A percentile compares a stretch with the other conserved stretches of the same genome.
Conservation (phyloP, 108 stramenopile genomes). For the Skeletonema menzelii region DNA sequence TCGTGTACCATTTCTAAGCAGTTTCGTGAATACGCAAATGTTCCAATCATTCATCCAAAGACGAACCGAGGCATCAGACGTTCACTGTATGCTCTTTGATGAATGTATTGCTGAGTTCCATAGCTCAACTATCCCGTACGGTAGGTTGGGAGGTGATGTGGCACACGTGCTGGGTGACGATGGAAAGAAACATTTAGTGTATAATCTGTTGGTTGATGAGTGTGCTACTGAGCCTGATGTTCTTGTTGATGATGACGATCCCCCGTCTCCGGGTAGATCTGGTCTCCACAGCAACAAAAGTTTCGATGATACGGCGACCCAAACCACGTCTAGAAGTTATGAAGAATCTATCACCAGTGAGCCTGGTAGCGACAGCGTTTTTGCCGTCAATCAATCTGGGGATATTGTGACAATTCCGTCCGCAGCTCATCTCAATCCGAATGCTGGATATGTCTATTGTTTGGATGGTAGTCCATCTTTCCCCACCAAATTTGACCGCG, state of each 20-base stretch:
- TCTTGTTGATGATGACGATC: conserved; percentile 28
- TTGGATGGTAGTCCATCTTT: conserved; percentile 85
- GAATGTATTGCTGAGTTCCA: conserved; percentile 83
- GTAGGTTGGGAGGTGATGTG: conserved; percentile 68
- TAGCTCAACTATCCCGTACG: conserved; percentile 69
- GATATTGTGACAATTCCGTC: conserved; percentile 79
- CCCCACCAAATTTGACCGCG: conserved; percentile 62
- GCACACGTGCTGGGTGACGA: conserved; percentile 30
- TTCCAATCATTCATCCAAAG: conserved; percentile 89
- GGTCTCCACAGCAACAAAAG: conserved; percentile 37
- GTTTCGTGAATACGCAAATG: conserved; percentile 73
- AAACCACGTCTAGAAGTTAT: conserved; percentile 26
- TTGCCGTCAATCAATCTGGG: conserved; percentile 58
- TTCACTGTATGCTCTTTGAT: conserved; percentile 84
- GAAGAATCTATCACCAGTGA: conserved; percentile 34
- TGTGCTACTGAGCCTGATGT: conserved; percentile 58
- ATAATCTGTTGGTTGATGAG: conserved; percentile 80
- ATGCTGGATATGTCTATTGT: conserved; percentile 65
- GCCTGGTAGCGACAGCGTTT: conserved; percentile 43
- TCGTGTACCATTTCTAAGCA: conserved; percentile 55
- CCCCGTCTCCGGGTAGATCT: conserved; percentile 15
- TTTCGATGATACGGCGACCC: conserved; percentile 46
- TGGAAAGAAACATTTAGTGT: conserved; percentile 45
- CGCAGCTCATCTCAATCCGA: conserved; percentile 41
- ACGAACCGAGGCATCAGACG: conserved; percentile 85